Percentiles rank a stretch among this genome's conserved stretches.
Evolutionary conservation across 345 rosid genomes (phyloP).

Genomic region (Laguncularia racemosa): DNA sequence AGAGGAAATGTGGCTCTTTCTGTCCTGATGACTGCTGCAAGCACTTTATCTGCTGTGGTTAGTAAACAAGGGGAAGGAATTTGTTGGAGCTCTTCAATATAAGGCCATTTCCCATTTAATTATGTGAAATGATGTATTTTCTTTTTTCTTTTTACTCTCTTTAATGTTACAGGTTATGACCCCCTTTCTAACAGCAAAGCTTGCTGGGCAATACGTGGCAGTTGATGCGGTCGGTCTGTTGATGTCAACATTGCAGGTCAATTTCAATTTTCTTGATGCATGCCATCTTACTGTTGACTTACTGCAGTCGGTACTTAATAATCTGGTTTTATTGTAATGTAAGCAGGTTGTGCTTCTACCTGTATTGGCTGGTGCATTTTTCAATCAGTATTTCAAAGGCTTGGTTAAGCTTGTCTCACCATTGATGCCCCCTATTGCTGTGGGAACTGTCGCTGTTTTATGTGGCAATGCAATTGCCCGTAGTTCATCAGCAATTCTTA

Average conservation of each 20-base stretch:
- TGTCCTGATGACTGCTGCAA: slow-evolving; percentile 85
- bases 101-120: too few relatives aligned
- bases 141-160: background rate
- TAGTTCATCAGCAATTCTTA: slow-evolving; percentile 65
- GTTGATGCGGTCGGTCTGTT: slow-evolving; percentile 71
- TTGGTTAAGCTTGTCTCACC: slow-evolving; percentile 75
- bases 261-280: slow-evolving; percentile 7
- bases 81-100: too few relatives aligned
- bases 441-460: slow-evolving; percentile 69
- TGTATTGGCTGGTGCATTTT: slow-evolving; percentile 70
- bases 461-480: slow-evolving; percentile 80
- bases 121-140: too few relatives aligned
- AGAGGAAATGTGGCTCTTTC: slow-evolving; percentile 93
- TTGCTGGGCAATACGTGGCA: slow-evolving; percentile 77
- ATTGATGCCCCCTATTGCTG: slow-evolving; percentile 75
- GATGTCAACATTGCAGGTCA: slow-evolving; percentile 71
- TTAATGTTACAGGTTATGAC: slow-evolving; percentile 63
- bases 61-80: slow-evolving; percentile 15
- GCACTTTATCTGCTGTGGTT: slow-evolving; percentile 89
- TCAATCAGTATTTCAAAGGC: slow-evolving; percentile 66
- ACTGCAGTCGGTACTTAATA: background rate
- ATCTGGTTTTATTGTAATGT: background rate
- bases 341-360: slow-evolving; percentile 85
- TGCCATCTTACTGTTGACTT: background rate
- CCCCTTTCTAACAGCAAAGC: slow-evolving; percentile 77